Percentiles rank a stretch among this genome's conserved stretches.
These are phyloP conservation scores for Oryza glaberrima DNA, from an alignment of 176 grass and related monocot genomes.

Conservation along the genomic window DNA sequence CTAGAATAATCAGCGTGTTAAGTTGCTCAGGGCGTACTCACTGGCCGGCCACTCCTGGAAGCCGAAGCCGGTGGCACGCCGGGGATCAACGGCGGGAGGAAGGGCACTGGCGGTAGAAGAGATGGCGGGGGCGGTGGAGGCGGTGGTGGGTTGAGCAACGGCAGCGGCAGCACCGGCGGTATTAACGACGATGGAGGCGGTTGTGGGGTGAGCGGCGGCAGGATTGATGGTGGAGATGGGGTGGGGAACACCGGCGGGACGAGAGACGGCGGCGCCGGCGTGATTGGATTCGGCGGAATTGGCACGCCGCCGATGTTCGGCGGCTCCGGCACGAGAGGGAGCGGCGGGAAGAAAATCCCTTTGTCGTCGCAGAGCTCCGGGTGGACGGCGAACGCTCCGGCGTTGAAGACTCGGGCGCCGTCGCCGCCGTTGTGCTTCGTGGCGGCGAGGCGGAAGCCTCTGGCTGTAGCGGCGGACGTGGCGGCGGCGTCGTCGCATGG, in stretches of 20 bases:
- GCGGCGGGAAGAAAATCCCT: constrained; percentile 48
- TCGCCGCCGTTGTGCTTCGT: not conserved
- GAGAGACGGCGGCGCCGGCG: constrained; percentile 46
- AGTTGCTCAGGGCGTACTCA: constrained; percentile 12
- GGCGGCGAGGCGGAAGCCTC: constrained; percentile 1
- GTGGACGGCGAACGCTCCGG: constrained; percentile 23
- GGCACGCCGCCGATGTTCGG: constrained; percentile 59
- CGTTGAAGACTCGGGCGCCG: constrained; percentile 5
- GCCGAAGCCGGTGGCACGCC: constrained; percentile 38
- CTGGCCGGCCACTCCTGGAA: not conserved
- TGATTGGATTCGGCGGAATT: constrained; percentile 52
- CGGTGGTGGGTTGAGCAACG: constrained; percentile 19
- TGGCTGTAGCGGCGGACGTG: not conserved
- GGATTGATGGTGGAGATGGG: constrained; percentile 45
- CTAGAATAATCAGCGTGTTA: not conserved
- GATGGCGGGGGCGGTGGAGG: constrained; percentile 40
- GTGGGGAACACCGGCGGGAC: constrained; percentile 44
- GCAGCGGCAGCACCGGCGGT: constrained; percentile 34
- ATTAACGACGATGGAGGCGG: constrained; percentile 46
- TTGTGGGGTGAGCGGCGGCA: constrained; percentile 47
- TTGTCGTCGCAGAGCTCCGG: constrained; percentile 28
- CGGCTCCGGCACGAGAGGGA: constrained; percentile 54
- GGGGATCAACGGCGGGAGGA: constrained; percentile 35
- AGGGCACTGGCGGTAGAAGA: constrained; percentile 35
- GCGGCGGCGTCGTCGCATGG: not conserved